phyloP scores from a whole-genome alignment of 345 rosid genomes.

The Erucastrum elatum region DNA sequence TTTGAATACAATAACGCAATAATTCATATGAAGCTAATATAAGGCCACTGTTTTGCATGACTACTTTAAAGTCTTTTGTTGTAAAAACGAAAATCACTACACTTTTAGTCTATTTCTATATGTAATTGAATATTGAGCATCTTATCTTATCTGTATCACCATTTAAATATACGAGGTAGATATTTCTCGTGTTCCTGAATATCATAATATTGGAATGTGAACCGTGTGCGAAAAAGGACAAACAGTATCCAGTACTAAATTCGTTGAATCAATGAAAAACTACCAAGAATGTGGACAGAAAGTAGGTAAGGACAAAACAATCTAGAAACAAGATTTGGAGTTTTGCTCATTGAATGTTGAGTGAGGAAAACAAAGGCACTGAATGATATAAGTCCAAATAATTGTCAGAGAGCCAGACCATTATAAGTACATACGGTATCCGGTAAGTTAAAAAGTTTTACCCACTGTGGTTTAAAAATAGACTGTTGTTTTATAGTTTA shows the following conservation, averaged over 20 bases:
- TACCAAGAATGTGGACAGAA: neutral
- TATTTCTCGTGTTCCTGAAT: constrained; percentile 21
- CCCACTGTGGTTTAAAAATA: neutral
- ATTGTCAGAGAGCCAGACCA: constrained; percentile 19
- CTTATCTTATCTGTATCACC: constrained; percentile 13
- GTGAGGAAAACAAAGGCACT: neutral
- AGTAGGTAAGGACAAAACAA: neutral
- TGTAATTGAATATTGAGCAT: constrained; percentile 18
- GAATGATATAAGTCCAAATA: constrained; percentile 4
- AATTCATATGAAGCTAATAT: neutral
- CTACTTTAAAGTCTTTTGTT: neutral
- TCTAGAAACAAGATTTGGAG: constrained; percentile 21
- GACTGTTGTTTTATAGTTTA: neutral
- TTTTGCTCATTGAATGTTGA: constrained; percentile 2
- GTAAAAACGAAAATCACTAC: neutral
- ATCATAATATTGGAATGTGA: neutral
- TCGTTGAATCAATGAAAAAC: neutral
- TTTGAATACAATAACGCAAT: neutral
- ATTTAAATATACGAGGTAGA: constrained; percentile 16
- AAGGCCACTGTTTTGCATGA: neutral
- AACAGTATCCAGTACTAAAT: neutral
- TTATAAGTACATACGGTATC: neutral
- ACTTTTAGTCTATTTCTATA: neutral
- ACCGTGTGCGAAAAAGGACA: constrained; percentile 17
- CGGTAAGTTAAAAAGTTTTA: neutral